Evolutionary conservation across 805 yeast species (phyloP).

Genomic region (Sugiyamaella valdiviana): DNA sequence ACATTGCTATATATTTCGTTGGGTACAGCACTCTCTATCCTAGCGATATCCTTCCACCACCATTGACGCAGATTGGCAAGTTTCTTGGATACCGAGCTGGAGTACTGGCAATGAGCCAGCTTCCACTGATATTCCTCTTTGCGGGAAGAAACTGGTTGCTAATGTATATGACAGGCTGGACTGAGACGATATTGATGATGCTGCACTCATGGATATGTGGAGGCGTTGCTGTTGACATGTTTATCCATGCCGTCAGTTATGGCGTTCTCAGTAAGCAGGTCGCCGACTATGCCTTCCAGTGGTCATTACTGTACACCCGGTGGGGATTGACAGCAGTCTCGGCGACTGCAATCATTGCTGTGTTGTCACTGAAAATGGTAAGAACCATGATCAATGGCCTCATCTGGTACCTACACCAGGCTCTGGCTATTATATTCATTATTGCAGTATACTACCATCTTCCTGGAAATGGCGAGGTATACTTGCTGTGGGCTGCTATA

Average conservation of each 20-base stretch:
- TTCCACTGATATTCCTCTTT: conserved; percentile 46
- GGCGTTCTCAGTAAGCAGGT: conserved; percentile 27
- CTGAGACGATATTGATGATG: conserved; percentile 52
- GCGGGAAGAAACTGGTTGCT: conserved; percentile 68
- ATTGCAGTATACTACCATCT: conserved; percentile 57
- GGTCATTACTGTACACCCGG: conserved; percentile 17
- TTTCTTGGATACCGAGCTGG: conserved; percentile 29
- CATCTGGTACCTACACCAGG: conserved; percentile 40
- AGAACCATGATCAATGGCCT: neutral
- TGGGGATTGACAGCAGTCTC: conserved; percentile 14
- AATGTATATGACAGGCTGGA: conserved; percentile 54
- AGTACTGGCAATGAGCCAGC: conserved; percentile 35
- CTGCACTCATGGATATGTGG: conserved; percentile 62
- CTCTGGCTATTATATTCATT: conserved; percentile 48
- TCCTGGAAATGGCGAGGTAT: conserved; percentile 35
- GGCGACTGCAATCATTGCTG: neutral
- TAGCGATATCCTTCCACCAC: conserved; percentile 3
- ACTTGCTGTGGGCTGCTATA: conserved; percentile 45
- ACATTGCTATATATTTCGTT: conserved; percentile 24
- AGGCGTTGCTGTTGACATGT: conserved; percentile 41
- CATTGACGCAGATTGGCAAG: conserved; percentile 23
- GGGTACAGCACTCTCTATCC: conserved; percentile 12
- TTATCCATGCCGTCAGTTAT: conserved; percentile 53
- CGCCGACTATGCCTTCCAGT: neutral
- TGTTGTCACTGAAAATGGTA: neutral